Evolutionary conservation across 768 basidiomycete species (phyloP).

Genomic region (Leccinum ochraceum): DNA sequence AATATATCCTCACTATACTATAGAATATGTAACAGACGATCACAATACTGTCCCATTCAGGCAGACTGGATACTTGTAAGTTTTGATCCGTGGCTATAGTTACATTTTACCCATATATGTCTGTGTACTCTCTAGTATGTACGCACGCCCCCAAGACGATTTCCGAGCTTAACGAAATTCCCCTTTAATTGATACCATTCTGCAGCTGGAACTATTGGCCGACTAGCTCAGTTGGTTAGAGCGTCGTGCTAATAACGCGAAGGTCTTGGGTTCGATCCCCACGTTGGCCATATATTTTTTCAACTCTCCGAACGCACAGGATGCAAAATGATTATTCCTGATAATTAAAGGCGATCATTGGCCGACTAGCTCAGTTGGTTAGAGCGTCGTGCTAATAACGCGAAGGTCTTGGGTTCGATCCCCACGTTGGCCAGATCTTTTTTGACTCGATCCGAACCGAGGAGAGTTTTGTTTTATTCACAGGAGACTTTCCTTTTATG

Average conservation of each 20-base stretch:
- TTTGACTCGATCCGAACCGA: constrained; percentile 4
- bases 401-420: constrained; percentile 83
- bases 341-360: accelerated
- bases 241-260: constrained; percentile 82
- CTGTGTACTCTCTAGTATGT: too few relatives aligned
- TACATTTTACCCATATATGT: too few relatives aligned
- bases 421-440: constrained; percentile 65
- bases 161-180: too few relatives aligned
- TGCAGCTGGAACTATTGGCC: constrained; percentile 41
- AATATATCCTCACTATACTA: too few relatives aligned
- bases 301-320: too few relatives aligned
- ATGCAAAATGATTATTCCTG: too few relatives aligned
- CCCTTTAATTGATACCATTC: constrained; percentile 9
- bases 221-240: constrained; percentile 95
- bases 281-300: constrained; percentile 55
- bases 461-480: neutral
- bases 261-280: constrained; percentile 83
- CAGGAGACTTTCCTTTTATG: constrained; percentile 11
- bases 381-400: constrained; percentile 85
- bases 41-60: too few relatives aligned
- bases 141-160: too few relatives aligned
- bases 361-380: constrained; percentile 83
- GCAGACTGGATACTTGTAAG: too few relatives aligned
- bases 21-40: too few relatives aligned
- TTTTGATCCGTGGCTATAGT: too few relatives aligned